A percentile compares a stretch with the other conserved stretches of the same genome.
Evolutionary conservation across 192 early-diverging fungal genomes (phyloP).

Genomic region (Geranomyces variabilis): DNA sequence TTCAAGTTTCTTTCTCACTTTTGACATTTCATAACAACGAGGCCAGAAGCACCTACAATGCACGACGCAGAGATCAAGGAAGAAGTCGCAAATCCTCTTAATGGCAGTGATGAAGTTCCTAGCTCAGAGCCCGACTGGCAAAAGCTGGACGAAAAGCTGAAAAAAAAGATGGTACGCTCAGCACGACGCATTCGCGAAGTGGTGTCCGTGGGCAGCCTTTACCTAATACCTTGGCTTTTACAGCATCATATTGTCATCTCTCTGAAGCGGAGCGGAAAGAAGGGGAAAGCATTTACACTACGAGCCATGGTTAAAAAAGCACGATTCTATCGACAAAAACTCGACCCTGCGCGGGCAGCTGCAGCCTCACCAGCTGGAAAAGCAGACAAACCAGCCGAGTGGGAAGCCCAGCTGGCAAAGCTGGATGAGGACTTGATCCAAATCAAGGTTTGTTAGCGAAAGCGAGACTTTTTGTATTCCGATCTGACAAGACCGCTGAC

Average conservation of each 20-base stretch:
- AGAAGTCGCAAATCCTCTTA: too few species aligned
- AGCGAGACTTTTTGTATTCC: too few species aligned
- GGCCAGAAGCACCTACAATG: too few species aligned
- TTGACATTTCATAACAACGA: too few species aligned
- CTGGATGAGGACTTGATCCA: slow-evolving; percentile 28
- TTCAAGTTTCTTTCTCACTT: too few species aligned
- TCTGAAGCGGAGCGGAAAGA: slow-evolving; percentile 33
- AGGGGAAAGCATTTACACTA: slow-evolving; percentile 36
- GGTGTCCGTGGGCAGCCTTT: background rate
- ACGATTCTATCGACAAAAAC: slow-evolving; percentile 25
- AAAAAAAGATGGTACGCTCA: slow-evolving; percentile 12
- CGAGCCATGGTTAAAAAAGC: slow-evolving; percentile 42
- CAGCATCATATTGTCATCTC: slow-evolving; percentile 42
- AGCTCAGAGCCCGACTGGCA: slow-evolving; percentile 11
- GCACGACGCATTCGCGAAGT: background rate
- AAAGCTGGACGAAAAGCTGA: slow-evolving; percentile 12
- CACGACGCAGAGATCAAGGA: too few species aligned
- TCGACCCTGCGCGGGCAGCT: slow-evolving; percentile 9
- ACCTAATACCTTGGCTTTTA: background rate
- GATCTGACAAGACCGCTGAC: too few species aligned
- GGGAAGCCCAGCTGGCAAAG: slow-evolving; percentile 34
- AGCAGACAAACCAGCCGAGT: slow-evolving; percentile 5
- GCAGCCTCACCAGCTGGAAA: background rate
- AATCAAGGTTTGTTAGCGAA: slow-evolving; percentile 35
- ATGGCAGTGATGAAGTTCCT: background rate